Conservation (phyloP, 495 filamentous ascomycete species). For the Lepidopterella palustris region DNA sequence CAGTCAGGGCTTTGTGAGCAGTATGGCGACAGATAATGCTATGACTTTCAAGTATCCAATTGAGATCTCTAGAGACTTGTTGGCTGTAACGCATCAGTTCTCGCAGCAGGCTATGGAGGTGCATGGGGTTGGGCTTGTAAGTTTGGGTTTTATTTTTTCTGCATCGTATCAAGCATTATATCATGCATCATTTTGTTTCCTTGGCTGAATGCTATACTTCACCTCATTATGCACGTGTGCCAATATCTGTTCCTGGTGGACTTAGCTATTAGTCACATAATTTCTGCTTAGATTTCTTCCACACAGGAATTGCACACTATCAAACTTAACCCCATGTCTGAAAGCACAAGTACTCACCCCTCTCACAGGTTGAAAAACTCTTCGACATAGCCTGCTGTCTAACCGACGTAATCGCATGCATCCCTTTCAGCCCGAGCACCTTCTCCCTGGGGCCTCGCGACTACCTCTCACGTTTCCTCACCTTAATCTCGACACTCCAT, state of each 20-base stretch:
- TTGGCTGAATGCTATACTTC: too few relatives aligned
- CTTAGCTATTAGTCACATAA: too few relatives aligned
- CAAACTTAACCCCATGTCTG: too few relatives aligned
- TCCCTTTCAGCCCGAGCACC: conserved; percentile 48
- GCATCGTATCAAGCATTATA: too few relatives aligned
- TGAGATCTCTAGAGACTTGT: conserved; percentile 60
- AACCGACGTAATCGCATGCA: conserved; percentile 63
- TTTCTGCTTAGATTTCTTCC: not conserved
- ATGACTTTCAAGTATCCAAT: conserved; percentile 67
- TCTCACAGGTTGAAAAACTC: conserved; percentile 61
- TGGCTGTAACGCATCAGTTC: conserved; percentile 60
- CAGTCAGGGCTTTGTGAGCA: conserved; percentile 49
- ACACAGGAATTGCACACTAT: too few relatives aligned
- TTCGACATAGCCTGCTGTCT: conserved; percentile 68
- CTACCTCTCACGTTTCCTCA: conserved; percentile 62
- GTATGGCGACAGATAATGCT: conserved; percentile 46
- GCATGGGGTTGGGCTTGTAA: conserved; percentile 64
- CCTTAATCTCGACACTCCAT: conserved; percentile 60
- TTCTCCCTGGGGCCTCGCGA: conserved; percentile 64
- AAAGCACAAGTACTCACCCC: too few relatives aligned
- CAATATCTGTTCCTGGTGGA: too few relatives aligned
- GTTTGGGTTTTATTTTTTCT: conserved; percentile 13
- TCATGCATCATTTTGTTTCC: too few relatives aligned
- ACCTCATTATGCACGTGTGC: too few relatives aligned
- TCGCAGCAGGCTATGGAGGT: conserved; percentile 62